Conservation (phyloP, 495 filamentous ascomycete genomes). For the Annulohypoxylon bovei region DNA sequence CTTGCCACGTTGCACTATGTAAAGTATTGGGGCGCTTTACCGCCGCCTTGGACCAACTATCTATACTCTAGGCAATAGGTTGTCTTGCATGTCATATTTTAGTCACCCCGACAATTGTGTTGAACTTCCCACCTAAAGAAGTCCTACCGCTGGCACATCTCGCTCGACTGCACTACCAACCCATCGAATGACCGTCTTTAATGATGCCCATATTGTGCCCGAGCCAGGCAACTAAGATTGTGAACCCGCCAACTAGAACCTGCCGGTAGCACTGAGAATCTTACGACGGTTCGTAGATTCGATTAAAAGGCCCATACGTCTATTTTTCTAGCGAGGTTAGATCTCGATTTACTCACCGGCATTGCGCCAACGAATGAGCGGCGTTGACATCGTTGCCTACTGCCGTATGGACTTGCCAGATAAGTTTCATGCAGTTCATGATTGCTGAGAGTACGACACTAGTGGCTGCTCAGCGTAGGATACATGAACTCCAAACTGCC, state of each 20-base stretch:
- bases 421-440: background rate
- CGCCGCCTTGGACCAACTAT: slow-evolving; percentile 14
- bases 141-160: background rate
- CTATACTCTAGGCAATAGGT: too few relatives aligned
- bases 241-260: slow-evolving; percentile 1
- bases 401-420: background rate
- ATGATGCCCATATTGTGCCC: background rate
- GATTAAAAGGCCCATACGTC: background rate
- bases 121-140: slow-evolving; percentile 6
- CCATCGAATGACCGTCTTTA: background rate
- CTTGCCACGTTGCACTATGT: slow-evolving; percentile 28
- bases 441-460: slow-evolving; percentile 8
- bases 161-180: background rate
- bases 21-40: slow-evolving; percentile 10
- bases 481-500: slow-evolving; percentile 5
- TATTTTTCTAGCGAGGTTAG: too few relatives aligned
- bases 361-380: background rate
- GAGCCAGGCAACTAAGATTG: slow-evolving; percentile 3
- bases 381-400: background rate
- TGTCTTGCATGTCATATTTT: slow-evolving; percentile 39
- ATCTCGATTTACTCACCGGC: background rate
- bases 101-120: slow-evolving; percentile 10
- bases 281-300: background rate
- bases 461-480: slow-evolving; percentile 8
- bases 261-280: background rate